Percentiles rank a stretch among this genome's conserved stretches.
phyloP scores from a whole-genome alignment of 1,284 basidiomycete species.

The Trametes pubescens region DNA sequence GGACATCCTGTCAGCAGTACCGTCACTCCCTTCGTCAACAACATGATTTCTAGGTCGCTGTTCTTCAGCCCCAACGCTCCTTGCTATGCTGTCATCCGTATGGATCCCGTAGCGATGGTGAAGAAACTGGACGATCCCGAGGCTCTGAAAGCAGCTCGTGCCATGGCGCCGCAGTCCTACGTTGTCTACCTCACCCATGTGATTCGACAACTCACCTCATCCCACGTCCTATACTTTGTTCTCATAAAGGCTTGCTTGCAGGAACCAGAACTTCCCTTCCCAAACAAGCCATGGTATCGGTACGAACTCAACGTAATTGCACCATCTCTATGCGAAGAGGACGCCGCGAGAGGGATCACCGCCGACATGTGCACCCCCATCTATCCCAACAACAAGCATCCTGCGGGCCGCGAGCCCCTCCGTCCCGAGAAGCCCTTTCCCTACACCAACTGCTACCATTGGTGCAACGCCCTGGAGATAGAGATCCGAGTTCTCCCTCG shows the following conservation, averaged over 20 bases:
- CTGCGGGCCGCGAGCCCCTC: not conserved
- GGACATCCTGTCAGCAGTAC: too few relatives aligned
- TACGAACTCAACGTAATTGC: constrained; percentile 11
- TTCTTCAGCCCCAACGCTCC: not conserved
- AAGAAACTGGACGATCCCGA: not conserved
- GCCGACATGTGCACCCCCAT: constrained; percentile 16
- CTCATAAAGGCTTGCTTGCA: not conserved
- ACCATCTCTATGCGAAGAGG: not conserved
- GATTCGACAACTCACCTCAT: not conserved
- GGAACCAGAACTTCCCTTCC: not conserved
- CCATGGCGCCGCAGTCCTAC: not conserved
- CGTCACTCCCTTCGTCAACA: not conserved
- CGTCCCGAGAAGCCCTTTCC: constrained; percentile 5
- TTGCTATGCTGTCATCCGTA: not conserved
- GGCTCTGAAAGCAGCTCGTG: not conserved
- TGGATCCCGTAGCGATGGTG: not conserved
- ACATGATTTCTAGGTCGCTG: not conserved
- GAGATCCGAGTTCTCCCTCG: constrained; percentile 9
- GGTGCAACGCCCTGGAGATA: constrained; percentile 5
- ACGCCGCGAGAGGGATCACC: not conserved
- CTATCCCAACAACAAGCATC: constrained; percentile 3
- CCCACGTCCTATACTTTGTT: not conserved
- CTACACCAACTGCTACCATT: constrained; percentile 24
- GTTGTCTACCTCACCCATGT: not conserved
- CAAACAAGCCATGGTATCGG: not conserved